A percentile compares a stretch with the other conserved stretches of the same genome.
Evolutionary conservation across 306 rosid genomes (phyloP).

Genomic region (Vicia faba): DNA sequence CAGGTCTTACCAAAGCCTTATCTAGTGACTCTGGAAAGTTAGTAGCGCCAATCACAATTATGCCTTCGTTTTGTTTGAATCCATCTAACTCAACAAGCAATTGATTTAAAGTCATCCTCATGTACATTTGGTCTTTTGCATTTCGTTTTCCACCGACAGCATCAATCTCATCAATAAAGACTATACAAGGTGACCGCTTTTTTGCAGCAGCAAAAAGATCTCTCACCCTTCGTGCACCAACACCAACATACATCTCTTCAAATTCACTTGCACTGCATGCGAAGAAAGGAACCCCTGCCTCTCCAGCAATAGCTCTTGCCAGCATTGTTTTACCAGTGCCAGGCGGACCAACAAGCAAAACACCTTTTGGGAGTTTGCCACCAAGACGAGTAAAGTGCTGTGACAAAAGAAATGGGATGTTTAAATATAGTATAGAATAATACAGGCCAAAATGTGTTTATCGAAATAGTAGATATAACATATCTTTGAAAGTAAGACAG

Average conservation of each 20-base stretch:
- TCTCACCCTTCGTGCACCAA: slow-evolving; percentile 93
- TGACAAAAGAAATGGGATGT: slow-evolving; percentile 39
- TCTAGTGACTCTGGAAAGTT: slow-evolving; percentile 86
- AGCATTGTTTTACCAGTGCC: slow-evolving; percentile 96
- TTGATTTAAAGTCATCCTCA: slow-evolving; percentile 95
- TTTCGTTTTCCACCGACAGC: slow-evolving; percentile 88
- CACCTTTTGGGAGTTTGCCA: slow-evolving; percentile 95
- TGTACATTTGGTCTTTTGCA: slow-evolving; percentile 75
- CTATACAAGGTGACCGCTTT: slow-evolving; percentile 87
- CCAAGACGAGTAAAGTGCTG: slow-evolving; percentile 98
- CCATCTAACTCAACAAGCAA: slow-evolving; percentile 94
- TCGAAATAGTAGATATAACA: no score
- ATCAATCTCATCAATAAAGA: slow-evolving; percentile 94
- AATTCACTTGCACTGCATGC: slow-evolving; percentile 93
- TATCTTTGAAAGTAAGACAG: no score
- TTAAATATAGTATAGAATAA: slow-evolving; percentile 20
- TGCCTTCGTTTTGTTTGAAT: slow-evolving; percentile 93
- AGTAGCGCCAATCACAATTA: slow-evolving; percentile 94
- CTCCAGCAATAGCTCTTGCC: slow-evolving; percentile 98
- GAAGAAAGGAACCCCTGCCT: slow-evolving; percentile 96
- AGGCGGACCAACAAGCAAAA: slow-evolving; percentile 94
- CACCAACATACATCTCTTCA: slow-evolving; percentile 93
- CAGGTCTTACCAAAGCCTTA: slow-evolving; percentile 91
- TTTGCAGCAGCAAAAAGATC: slow-evolving; percentile 90
- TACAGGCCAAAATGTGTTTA: neutral